A percentile compares a stretch with the other conserved stretches of the same genome.
phyloP scores from a whole-genome alignment of 2,329 filamentous ascomycete species.

The Thielaviopsis ethacetica region DNA sequence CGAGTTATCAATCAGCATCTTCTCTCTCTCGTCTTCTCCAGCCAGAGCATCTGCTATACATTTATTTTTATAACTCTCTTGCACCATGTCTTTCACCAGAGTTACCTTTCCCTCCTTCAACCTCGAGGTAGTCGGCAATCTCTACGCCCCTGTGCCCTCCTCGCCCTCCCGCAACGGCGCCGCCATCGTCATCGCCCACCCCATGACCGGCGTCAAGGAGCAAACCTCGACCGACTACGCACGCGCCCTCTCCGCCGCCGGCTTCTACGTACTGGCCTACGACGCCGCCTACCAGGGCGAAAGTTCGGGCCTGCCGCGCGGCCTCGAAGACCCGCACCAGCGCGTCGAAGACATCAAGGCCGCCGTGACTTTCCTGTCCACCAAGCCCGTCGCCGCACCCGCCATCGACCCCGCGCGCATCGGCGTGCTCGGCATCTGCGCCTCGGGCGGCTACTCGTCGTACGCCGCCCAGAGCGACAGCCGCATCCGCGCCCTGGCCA shows the following conservation, averaged over 20 bases:
- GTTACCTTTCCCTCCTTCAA: not conserved
- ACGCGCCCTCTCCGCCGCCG: not conserved
- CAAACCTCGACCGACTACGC: not conserved
- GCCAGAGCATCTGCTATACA: no score
- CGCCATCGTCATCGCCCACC: not conserved
- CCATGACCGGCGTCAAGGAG: not conserved
- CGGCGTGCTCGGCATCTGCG: not conserved
- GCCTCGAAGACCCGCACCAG: conserved; percentile 23
- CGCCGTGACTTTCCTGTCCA: conserved; percentile 21
- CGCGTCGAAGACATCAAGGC: conserved; percentile 21
- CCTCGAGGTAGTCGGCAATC: not conserved
- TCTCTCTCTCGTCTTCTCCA: not conserved
- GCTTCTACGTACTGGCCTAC: not conserved
- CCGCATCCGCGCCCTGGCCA: not conserved
- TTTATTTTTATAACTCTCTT: not conserved
- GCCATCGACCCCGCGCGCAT: not conserved
- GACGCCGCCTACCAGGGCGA: not conserved
- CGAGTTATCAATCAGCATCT: no score
- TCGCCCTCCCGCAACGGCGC: not conserved
- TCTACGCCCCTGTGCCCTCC: not conserved
- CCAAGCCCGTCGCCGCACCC: no score
- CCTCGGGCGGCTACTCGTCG: not conserved
- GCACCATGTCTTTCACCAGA: not conserved
- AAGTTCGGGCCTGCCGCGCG: conserved; percentile 19
- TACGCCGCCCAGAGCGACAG: not conserved